phyloP scores from a whole-genome alignment of 2,329 filamentous ascomycete genomes.

The Cladosporium velox region DNA sequence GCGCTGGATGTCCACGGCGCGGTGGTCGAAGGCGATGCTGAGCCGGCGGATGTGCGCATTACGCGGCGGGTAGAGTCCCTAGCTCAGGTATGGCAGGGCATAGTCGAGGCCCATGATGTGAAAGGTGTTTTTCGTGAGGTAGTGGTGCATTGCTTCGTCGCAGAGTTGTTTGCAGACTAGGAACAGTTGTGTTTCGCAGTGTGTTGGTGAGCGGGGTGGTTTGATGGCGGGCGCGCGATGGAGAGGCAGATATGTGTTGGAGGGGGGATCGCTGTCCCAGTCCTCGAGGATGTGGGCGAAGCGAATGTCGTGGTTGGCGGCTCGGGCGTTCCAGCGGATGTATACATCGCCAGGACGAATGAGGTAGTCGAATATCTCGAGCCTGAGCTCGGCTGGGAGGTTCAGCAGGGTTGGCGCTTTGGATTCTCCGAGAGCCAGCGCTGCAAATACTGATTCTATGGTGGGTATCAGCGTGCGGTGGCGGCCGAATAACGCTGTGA shows the following conservation, averaged over 20 bases:
- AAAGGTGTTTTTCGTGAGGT: conserved; percentile 19
- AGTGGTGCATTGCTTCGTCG: conserved; percentile 29
- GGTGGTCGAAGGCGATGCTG: conserved; percentile 20
- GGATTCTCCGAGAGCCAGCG: neutral
- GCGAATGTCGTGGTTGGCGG: conserved; percentile 18
- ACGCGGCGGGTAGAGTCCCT: conserved; percentile 18
- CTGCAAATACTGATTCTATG: neutral
- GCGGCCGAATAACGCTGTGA: neutral
- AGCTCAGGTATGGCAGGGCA: conserved; percentile 20
- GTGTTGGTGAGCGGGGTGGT: neutral
- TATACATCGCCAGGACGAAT: conserved; percentile 14
- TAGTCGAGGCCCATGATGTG: conserved; percentile 18
- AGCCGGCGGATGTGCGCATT: conserved; percentile 17
- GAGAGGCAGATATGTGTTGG: neutral
- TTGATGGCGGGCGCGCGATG: neutral
- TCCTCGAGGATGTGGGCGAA: conserved; percentile 15
- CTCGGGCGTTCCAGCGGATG: conserved; percentile 11
- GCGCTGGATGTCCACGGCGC: conserved; percentile 14
- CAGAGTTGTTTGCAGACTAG: conserved; percentile 40
- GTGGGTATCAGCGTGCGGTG: neutral
- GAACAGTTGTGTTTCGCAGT: conserved; percentile 24
- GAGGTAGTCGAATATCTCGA: conserved; percentile 17
- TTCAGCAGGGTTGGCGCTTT: neutral
- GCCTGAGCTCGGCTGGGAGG: conserved; percentile 12
- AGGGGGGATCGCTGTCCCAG: neutral